Base-by-base conservation (phyloP, 2,329 filamentous ascomycete species). In the Curvularia hawaiiensis region DNA sequence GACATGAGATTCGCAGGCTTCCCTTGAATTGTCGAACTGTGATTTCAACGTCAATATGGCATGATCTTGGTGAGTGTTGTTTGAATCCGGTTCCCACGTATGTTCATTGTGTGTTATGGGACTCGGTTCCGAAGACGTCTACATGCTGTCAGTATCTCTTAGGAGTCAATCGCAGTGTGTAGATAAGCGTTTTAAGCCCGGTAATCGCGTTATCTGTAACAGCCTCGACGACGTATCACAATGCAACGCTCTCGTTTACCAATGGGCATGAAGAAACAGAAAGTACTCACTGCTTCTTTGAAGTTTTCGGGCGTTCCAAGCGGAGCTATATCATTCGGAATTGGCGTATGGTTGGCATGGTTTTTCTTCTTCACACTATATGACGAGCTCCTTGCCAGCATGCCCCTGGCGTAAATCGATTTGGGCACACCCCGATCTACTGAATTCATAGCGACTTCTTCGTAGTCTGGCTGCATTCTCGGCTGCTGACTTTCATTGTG, bases 1-100 rank as follows among this genome's bases (percentile, higher is more conserved):
- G 20, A 78, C 56, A 52, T 79, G 75, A 4, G 74, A 68, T 55
- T 80, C 77, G 56, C 80, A 77, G 12, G 77, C 74, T 24, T 62
- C 64, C 45, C 72, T 70, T 52, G 80, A 61, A 50, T 62, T 68
- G 11, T 65, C 58, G 44, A 79, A 75, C 47, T 79, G 76, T 2
- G 69, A 63, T 59, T 72, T 70, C 3, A 77, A 60, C 2, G 66
- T 70, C 14, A 70, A 68, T 39, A 73, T 75, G 16, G 68, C 72
- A 38, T 70, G 63, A 31, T 74, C 66, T 56, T 73, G 74, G 14
- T 67, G 66, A 7, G 67, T 61, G 35, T 73, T 69, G 7, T 68
- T 74, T 26, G 65, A 59, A 41, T 72, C 70, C 11, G 70, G 53
- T 44, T 75, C 67, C 9, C 75, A 67, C 30, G 65, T 54, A 33